Conservation (phyloP, 2,329 filamentous ascomycete species). For the Curvularia spicifera region DNA sequence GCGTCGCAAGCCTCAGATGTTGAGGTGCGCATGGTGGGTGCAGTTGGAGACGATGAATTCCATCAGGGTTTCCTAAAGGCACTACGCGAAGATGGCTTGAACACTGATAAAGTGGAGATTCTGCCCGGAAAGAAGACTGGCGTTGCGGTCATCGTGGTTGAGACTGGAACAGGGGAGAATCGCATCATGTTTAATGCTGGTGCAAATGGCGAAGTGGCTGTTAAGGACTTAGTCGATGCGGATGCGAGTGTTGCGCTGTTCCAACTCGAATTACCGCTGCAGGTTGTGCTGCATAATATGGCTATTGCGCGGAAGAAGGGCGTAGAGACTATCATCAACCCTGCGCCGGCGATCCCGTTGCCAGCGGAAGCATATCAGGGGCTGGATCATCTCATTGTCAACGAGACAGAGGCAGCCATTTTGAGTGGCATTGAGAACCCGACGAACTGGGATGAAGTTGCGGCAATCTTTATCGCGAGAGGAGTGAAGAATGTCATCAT, state of each 20-base stretch:
- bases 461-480: conserved; percentile 63
- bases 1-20: conserved; percentile 40
- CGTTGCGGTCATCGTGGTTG: conserved; percentile 58
- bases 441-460: conserved; percentile 45
- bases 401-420: conserved; percentile 86
- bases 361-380: conserved; percentile 70
- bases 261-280: conserved; percentile 56
- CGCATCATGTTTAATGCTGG: conserved; percentile 57
- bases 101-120: conserved; percentile 49
- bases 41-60: conserved; percentile 57
- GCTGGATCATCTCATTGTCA: conserved; percentile 82
- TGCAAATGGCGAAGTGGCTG: conserved; percentile 53
- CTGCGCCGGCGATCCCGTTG: conserved; percentile 72
- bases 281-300: conserved; percentile 50
- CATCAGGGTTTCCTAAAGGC: conserved; percentile 50
- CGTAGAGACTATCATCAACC: conserved; percentile 75
- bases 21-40: conserved; percentile 58
- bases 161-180: conserved; percentile 57
- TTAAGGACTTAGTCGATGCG: conserved; percentile 47
- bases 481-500: conserved; percentile 81
- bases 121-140: conserved; percentile 55
- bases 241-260: conserved; percentile 54
- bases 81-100: conserved; percentile 54
- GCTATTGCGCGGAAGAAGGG: conserved; percentile 43
- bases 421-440: conserved; percentile 62